Evolutionary conservation across 768 basidiomycete genomes (phyloP).

Genomic region (Auricularia cornea): DNA sequence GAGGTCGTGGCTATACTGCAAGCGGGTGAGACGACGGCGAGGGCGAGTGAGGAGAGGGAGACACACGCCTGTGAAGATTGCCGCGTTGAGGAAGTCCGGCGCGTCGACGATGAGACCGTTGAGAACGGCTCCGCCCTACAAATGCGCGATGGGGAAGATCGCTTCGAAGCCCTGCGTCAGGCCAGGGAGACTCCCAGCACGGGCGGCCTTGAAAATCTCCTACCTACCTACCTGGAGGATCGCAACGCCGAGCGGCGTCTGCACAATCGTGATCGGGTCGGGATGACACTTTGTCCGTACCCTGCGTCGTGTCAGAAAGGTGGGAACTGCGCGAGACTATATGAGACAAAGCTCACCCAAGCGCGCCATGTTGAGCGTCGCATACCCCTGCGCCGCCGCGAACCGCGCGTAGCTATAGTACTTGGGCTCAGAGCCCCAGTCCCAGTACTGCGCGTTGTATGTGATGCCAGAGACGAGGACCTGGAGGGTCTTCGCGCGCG

Average conservation of each 20-base stretch:
- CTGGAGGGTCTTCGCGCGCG: too few species aligned
- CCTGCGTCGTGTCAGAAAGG: not conserved
- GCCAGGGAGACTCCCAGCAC: not conserved
- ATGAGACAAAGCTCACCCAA: constrained; percentile 9
- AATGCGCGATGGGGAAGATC: not conserved
- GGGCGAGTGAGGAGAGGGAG: too few species aligned
- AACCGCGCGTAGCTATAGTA: constrained; percentile 11
- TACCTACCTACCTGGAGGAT: too few species aligned
- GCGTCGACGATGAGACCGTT: not conserved
- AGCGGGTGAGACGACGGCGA: too few species aligned
- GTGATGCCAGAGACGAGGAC: too few species aligned
- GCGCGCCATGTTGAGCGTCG: constrained; percentile 14
- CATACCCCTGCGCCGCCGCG: constrained; percentile 10
- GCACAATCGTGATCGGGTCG: not conserved
- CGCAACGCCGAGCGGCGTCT: not conserved
- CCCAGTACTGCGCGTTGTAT: not conserved
- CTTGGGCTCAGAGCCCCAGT: not conserved
- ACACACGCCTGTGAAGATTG: not conserved
- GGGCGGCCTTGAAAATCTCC: not conserved
- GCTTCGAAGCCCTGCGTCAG: not conserved
- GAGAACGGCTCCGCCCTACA: not conserved
- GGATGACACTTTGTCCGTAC: not conserved
- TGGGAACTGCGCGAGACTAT: not conserved
- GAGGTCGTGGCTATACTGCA: too few species aligned
- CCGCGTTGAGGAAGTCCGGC: not conserved